Conservation (phyloP, 257 asterid species). For the Fraxinus quadrangulata region DNA sequence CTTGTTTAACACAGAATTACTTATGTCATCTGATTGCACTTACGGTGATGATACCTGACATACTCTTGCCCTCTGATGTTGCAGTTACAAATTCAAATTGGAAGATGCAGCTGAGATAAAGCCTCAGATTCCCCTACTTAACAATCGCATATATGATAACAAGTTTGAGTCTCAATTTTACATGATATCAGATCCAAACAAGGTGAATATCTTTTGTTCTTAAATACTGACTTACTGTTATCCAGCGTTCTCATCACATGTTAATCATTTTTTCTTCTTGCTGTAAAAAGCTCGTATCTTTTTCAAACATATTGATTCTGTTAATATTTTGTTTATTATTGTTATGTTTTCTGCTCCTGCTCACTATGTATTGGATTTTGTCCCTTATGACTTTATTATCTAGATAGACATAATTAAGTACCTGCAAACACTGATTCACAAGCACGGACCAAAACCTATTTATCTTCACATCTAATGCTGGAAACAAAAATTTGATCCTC, state of each 20-base stretch:
- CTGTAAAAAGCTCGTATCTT: conserved; percentile 5
- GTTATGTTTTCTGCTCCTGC: background rate
- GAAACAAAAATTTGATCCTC: background rate
- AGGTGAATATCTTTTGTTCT: conserved; percentile 51
- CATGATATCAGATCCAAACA: conserved; percentile 92
- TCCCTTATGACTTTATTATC: background rate
- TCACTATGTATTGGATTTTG: background rate
- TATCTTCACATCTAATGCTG: background rate
- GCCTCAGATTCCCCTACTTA: conserved; percentile 85
- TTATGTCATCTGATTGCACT: conserved; percentile 11
- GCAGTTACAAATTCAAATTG: conserved; percentile 88
- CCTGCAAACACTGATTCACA: background rate
- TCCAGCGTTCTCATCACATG: conserved; percentile 4
- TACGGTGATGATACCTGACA: conserved; percentile 24
- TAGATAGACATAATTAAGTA: background rate
- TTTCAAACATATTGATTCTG: background rate
- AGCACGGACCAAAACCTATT: background rate
- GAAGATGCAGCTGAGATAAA: conserved; percentile 87
- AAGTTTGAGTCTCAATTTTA: conserved; percentile 97
- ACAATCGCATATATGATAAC: conserved; percentile 93
- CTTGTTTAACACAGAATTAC: conserved; percentile 18
- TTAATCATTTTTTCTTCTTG: background rate
- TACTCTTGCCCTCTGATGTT: conserved; percentile 35
- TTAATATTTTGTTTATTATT: background rate
- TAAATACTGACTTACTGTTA: conserved; percentile 1